These are phyloP conservation scores for Eucalyptus polyanthemos DNA, from an alignment of 345 rosid genomes.

Conservation along the genomic window DNA sequence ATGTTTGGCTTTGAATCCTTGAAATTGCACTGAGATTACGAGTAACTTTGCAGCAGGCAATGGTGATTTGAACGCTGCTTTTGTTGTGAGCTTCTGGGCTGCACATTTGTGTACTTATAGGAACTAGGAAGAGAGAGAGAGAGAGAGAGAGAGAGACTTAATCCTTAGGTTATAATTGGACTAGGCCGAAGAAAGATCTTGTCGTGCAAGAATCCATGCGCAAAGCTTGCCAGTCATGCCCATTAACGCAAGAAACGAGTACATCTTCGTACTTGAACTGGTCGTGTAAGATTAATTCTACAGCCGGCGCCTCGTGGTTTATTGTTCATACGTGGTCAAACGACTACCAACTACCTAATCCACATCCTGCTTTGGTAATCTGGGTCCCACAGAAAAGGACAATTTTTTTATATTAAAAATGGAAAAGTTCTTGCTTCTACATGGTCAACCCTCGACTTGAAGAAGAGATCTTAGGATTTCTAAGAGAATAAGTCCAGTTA, in stretches of 20 bases:
- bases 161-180: not conserved
- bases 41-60: not conserved
- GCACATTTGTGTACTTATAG: not conserved
- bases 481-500: not conserved
- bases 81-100: not conserved
- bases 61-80: not conserved
- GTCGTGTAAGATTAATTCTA: not conserved
- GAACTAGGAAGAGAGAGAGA: not conserved
- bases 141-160: not conserved
- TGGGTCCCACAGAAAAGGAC: not conserved
- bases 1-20: not conserved
- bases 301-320: not conserved
- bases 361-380: not conserved
- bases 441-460: not conserved
- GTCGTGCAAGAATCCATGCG: not conserved
- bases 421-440: not conserved
- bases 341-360: not conserved
- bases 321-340: not conserved
- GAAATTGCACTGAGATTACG: not conserved
- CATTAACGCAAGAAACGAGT: not conserved
- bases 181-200: not conserved
- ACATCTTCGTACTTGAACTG: not conserved
- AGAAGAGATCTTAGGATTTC: not conserved
- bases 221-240: not conserved
- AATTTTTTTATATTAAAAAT: not conserved